Base-by-base conservation (phyloP, 257 asterid genomes). In the Ilex aquifolium region DNA sequence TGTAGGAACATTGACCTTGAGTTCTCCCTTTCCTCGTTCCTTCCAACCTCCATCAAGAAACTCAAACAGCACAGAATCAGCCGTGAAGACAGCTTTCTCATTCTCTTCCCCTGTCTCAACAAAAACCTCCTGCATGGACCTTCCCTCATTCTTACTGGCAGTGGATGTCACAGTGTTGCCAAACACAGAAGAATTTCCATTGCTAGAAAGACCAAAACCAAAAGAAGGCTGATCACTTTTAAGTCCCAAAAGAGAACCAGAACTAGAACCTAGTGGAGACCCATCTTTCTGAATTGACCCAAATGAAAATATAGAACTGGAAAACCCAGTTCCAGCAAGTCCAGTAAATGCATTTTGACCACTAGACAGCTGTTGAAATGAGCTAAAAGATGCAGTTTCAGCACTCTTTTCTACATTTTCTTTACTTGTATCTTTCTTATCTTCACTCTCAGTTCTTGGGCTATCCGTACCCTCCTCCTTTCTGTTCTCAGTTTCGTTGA, bases 21-120 rank as follows among this genome's bases (percentile, higher is more conserved):
- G 75, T 67, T 91, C 98, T 15, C 97, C 98, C 75, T 91, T 91
- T 32, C 98, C 97, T 13, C 98, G 74, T 75, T 91, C 98, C 81
- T 86, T 91, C 96, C 98, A 91, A 6, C 72, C 46, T 55, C 91
- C 96, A 65, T 79, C 96, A 15, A 64, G 61, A 63, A 56, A 91
- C 74, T 86, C 98, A 62, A 74, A 91, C 30, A 91, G 85, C 42
- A 72, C 70, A 16, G 96, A 88, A 71, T 84, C 95, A 42, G 95
- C 85, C 17, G 82, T 71, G 74, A 88, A 84, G 57, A 86, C 81
- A 9, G 84, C 73, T 69, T 76, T 65, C 71, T 88, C 95, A 44
- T 86, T 78, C 79, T 86, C 96, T 74, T 88, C 96, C 56, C 96
- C 95, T 0, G 95, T 86, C 73, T 84, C 84, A 59, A 82, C 42